phyloP scores from a whole-genome alignment of 768 basidiomycete genomes.

The Xerocomellus chrysenteron region DNA sequence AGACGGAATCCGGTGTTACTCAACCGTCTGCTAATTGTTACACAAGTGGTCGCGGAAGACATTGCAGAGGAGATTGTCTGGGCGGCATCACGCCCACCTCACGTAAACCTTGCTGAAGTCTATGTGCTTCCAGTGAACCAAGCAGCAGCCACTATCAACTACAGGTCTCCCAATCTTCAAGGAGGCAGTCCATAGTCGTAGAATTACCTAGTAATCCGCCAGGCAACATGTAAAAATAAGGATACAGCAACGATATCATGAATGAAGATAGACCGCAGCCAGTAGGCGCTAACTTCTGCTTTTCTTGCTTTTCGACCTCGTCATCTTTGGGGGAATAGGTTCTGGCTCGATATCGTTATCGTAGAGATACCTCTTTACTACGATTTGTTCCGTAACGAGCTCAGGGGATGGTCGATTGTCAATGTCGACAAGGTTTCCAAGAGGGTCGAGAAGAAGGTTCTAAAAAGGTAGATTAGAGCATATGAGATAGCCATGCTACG shows the following conservation, averaged over 20 bases:
- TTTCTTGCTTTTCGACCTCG: constrained; percentile 58
- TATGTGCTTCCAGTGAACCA: constrained; percentile 80
- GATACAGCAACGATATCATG: constrained; percentile 33
- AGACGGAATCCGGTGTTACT: background rate
- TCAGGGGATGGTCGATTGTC: constrained; percentile 52
- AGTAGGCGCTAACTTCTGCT: constrained; percentile 31
- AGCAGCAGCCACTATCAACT: constrained; percentile 63
- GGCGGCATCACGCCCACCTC: constrained; percentile 88
- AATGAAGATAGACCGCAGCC: constrained; percentile 15
- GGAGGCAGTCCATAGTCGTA: background rate
- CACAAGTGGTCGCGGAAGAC: constrained; percentile 73
- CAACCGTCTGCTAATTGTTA: constrained; percentile 5
- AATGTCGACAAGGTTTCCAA: constrained; percentile 68
- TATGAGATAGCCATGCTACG: background rate
- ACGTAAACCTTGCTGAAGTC: constrained; percentile 87
- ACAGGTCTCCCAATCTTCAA: constrained; percentile 39
- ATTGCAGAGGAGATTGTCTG: constrained; percentile 98
- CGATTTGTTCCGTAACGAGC: constrained; percentile 61
- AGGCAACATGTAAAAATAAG: constrained; percentile 24
- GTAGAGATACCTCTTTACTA: constrained; percentile 79
- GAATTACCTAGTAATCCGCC: background rate
- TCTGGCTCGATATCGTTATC: constrained; percentile 59
- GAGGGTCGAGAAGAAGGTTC: constrained; percentile 61
- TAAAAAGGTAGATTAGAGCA: constrained; percentile 28
- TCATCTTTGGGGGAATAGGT: constrained; percentile 43